Evolutionary conservation across 495 filamentous ascomycete species (phyloP), one percentile per base, ranked within the genome.

Genomic region (Hyaloscypha finlandica): DNA sequence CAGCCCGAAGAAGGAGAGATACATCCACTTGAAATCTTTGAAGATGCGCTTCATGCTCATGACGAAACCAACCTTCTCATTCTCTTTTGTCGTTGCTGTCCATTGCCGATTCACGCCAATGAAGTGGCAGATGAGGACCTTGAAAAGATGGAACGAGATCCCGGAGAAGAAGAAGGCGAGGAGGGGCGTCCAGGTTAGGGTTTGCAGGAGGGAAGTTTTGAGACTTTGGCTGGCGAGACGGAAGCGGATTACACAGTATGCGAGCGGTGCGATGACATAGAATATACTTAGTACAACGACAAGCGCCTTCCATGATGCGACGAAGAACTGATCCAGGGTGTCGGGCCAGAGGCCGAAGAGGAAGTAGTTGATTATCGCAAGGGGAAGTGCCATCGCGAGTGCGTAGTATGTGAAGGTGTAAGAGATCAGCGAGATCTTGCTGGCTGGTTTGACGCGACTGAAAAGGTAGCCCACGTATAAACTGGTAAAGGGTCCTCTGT

Each of bases 351-450:
- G 82, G 53, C 83, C 85, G 25, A 83, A 76, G 56, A 85, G 76
- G 77, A 88, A 81, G 73, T 86, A 88, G 71, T 88, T 88, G n/a
- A 75, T 70, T 0, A 90, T 73, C 4, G 87, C 88, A 61, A 91
- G 78, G 59, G 86, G 74, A 84, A 88, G 89, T 32, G 86, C 85
- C 19, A 83, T 81, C 14, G 78, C 89, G 61, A 91, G 84, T 37
- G 89, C 89, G 70, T 90, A 91, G 77, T 92, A 61, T 51, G 53
- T 48, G 14, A 25, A 84, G 64, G 86, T 82, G 68, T 88, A 88
- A 2, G 85, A 81, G 68, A 87, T 77, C 63, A 87, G 85, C 20
- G 83, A 85, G 64, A 86, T 63, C 67, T 88, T 88, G 32, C 77
- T 80, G 2, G 83, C 77, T n/a, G 86, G 68, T 4, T 79, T 82